Evolutionary conservation across 805 yeast genomes (phyloP), one percentile per base, ranked within the genome.

Genomic region (Ogataea pini): DNA sequence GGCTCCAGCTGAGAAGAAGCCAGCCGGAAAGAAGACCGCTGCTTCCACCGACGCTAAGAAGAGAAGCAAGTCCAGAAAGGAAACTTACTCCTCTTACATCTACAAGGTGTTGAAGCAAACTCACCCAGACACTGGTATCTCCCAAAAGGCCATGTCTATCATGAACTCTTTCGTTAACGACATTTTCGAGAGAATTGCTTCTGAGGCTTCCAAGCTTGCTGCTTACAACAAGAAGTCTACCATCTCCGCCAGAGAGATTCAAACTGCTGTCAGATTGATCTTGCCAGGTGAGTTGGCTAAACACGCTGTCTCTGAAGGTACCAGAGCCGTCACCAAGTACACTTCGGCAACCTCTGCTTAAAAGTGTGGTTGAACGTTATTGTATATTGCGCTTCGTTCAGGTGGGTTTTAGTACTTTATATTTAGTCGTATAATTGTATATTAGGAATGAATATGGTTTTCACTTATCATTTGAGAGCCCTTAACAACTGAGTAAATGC

Each of bases 61-160:
- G 86, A 89, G 96, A 81, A 70, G 89, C 62, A 91, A 90, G 86
- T 76, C 91, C 65, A 89, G 97, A 85, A 90, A 89, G 86, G 97
- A 92, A 79, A 89, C 97, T 59, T 92, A 90, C 82, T 89, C 96
- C 59, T 90, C 97, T 56, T 92, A 92, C 79, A 92, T 92, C 72
- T 92, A 91, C 94, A 92, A 92, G 78, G 97, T 91, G 61, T 86
- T 92, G 72, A 91, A 91, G 78, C 97, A 92, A 82, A 91, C 97
- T 56, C 98, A 92, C 78, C 98, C 97, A 75, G 97, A 92, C 75
- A 92, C 98, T 57, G 98, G 97, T 89, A 92, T 92, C 72, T 91
- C 98, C 65, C 96, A 90, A 78, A 88, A 89, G 73, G 96, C 98
- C 59, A 92, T 92, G 96, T 89, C 96, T 60, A 92, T 92, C 74